A percentile compares a stretch with the other conserved stretches of the same genome.
Conservation (phyloP, 192 early-diverging fungal genomes). For the Coemansia biformis region DNA sequence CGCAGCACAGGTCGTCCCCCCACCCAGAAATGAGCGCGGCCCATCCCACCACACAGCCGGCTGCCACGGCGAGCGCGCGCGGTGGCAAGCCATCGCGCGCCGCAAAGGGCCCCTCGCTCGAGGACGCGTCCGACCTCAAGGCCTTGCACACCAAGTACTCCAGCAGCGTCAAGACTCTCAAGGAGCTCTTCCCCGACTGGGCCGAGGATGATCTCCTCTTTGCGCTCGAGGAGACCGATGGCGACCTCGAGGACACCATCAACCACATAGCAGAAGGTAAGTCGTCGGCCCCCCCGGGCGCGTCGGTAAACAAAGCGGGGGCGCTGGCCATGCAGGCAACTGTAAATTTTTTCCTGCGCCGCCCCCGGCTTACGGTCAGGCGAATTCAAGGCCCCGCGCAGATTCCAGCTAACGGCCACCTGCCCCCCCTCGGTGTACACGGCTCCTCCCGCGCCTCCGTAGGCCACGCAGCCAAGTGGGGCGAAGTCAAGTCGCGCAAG, state of each 20-base stretch:
- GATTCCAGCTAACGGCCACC: too few relatives aligned
- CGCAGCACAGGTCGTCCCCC: background rate
- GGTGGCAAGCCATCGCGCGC: constrained; percentile 26
- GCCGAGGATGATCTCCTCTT: constrained; percentile 82
- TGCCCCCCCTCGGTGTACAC: too few relatives aligned
- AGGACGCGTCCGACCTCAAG: constrained; percentile 56
- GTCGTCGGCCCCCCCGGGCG: constrained; percentile 30
- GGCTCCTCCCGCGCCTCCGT: too few relatives aligned
- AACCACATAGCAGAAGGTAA: constrained; percentile 71
- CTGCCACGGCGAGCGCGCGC: constrained; percentile 21
- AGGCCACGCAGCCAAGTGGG: constrained; percentile 81
- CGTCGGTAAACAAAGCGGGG: background rate
- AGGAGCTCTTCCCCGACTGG: constrained; percentile 78
- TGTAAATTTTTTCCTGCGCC: background rate
- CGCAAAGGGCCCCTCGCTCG: constrained; percentile 19
- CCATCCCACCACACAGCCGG: constrained; percentile 47
- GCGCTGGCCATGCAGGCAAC: too few relatives aligned
- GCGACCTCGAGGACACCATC: constrained; percentile 78
- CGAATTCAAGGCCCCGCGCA: too few relatives aligned
- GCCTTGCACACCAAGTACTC: constrained; percentile 59
- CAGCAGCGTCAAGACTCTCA: constrained; percentile 55
- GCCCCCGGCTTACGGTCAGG: too few relatives aligned
- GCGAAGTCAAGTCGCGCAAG: constrained; percentile 74
- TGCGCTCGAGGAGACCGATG: constrained; percentile 76
- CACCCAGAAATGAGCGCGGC: constrained; percentile 39